Evolutionary conservation across 2,329 filamentous ascomycete species (phyloP).

Genomic region (Fusarium setosum): DNA sequence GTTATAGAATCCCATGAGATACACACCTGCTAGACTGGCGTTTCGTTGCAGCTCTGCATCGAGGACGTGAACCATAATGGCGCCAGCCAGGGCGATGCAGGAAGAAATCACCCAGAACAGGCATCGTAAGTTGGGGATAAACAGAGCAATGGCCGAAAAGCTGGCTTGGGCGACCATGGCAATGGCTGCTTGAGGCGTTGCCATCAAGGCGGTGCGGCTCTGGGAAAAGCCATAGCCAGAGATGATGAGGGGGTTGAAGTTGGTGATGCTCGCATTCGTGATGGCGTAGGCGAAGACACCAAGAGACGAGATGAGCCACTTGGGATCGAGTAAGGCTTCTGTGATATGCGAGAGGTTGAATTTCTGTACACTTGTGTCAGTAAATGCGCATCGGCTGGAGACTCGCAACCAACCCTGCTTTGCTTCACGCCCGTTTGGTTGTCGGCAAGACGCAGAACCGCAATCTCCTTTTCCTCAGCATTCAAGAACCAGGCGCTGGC

Average conservation of each 20-base stretch:
- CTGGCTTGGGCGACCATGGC: constrained; percentile 43
- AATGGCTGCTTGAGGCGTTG: constrained; percentile 47
- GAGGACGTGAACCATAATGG: constrained; percentile 42
- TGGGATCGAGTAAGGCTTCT: constrained; percentile 35
- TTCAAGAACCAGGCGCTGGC: constrained; percentile 8
- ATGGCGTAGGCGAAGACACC: constrained; percentile 69
- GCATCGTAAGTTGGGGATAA: constrained; percentile 44
- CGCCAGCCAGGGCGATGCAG: constrained; percentile 37
- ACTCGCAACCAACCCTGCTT: constrained; percentile 10
- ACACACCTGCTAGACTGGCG: constrained; percentile 45
- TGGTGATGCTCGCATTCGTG: constrained; percentile 76
- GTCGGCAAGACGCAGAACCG: background rate
- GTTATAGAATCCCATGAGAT: constrained; percentile 50
- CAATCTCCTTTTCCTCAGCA: background rate
- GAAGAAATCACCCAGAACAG: constrained; percentile 44
- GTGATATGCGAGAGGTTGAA: constrained; percentile 30
- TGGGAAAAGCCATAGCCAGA: constrained; percentile 60
- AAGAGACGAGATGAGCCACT: constrained; percentile 41
- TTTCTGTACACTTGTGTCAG: constrained; percentile 23
- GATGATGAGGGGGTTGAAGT: constrained; percentile 68
- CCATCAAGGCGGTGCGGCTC: constrained; percentile 44
- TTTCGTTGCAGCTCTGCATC: constrained; percentile 28
- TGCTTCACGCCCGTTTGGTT: constrained; percentile 8
- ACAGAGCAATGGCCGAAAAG: constrained; percentile 41
- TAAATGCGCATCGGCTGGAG: constrained; percentile 7